Conservation (phyloP, 2,329 filamentous ascomycete species). For the Colletotrichum trifolii region DNA sequence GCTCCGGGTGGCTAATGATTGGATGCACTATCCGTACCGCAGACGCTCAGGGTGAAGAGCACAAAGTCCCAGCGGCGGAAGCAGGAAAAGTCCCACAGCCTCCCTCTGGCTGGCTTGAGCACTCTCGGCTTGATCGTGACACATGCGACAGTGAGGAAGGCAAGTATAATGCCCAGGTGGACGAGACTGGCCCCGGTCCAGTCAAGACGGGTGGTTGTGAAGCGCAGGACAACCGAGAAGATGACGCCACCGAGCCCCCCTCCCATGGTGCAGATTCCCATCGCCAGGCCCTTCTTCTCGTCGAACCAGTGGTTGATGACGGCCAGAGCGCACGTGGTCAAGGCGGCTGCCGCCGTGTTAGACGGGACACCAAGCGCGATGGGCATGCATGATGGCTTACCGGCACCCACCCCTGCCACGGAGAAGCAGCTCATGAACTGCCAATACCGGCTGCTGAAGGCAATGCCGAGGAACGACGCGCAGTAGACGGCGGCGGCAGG, state of each 20-base stretch:
- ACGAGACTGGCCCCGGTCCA: slow-evolving; percentile 40
- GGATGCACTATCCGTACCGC: slow-evolving; percentile 37
- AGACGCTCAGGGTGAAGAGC: slow-evolving; percentile 42
- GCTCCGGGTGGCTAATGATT: not conserved
- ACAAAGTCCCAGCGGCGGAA: slow-evolving; percentile 41
- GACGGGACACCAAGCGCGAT: not conserved
- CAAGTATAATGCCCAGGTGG: slow-evolving; percentile 40
- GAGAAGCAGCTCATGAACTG: slow-evolving; percentile 45
- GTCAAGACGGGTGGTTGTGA: slow-evolving; percentile 39
- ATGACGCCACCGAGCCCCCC: slow-evolving; percentile 45
- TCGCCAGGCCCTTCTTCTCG: slow-evolving; percentile 37
- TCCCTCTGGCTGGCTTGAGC: slow-evolving; percentile 7
- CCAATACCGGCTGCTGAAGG: slow-evolving; percentile 42
- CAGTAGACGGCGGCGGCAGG: slow-evolving; percentile 40
- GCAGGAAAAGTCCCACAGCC: slow-evolving; percentile 32
- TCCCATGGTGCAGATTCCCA: slow-evolving; percentile 42
- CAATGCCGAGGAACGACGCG: slow-evolving; percentile 42
- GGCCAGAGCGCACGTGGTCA: slow-evolving; percentile 42
- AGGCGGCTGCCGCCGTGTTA: slow-evolving; percentile 37
- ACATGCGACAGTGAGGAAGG: slow-evolving; percentile 38
- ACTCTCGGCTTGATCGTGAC: slow-evolving; percentile 38
- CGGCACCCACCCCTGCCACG: slow-evolving; percentile 42
- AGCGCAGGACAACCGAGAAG: slow-evolving; percentile 43
- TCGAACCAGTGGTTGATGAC: slow-evolving; percentile 44
- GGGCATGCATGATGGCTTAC: slow-evolving; percentile 31